phyloP scores from a whole-genome alignment of 2,329 filamentous ascomycete species.

The Pseudonectria foliicola region DNA sequence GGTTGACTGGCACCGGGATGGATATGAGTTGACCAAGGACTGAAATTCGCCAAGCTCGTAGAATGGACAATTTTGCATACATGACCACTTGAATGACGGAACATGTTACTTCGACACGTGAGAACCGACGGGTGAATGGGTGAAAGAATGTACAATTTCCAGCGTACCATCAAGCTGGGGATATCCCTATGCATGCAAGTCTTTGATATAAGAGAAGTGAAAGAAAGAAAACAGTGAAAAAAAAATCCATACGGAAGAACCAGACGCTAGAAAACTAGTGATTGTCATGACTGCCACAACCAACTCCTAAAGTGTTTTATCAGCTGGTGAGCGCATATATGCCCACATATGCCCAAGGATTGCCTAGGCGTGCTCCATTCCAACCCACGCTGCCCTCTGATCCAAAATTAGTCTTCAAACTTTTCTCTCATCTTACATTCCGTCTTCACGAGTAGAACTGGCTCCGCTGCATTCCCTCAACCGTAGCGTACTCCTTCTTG shows the following conservation, averaged over 20 bases:
- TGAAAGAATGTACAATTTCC: slow-evolving; percentile 10
- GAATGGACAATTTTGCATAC: too few species aligned
- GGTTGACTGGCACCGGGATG: too few species aligned
- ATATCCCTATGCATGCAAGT: slow-evolving; percentile 3
- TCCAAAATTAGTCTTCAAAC: not conserved
- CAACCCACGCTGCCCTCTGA: too few species aligned
- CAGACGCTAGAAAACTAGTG: slow-evolving; percentile 18
- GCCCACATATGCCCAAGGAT: slow-evolving; percentile 13
- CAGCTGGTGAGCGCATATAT: slow-evolving; percentile 18
- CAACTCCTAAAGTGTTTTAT: slow-evolving; percentile 20
- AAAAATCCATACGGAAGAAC: too few species aligned
- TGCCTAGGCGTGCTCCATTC: too few species aligned
- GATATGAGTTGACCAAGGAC: too few species aligned
- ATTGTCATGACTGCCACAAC: slow-evolving; percentile 17
- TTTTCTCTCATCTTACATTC: not conserved
- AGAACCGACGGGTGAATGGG: not conserved
- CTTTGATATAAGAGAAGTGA: slow-evolving; percentile 4
- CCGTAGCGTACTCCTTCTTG: slow-evolving; percentile 46
- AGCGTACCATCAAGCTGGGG: slow-evolving; percentile 2
- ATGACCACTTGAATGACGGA: too few species aligned
- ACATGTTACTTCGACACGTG: slow-evolving; percentile 1
- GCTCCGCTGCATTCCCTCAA: slow-evolving; percentile 50
- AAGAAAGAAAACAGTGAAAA: slow-evolving; percentile 3
- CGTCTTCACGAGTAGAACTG: slow-evolving; percentile 47
- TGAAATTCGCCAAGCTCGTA: too few species aligned